A percentile compares a stretch with the other conserved stretches of the same genome.
phyloP scores from a whole-genome alignment of 2,329 filamentous ascomycete species.

The Diaporthe amygdali region DNA sequence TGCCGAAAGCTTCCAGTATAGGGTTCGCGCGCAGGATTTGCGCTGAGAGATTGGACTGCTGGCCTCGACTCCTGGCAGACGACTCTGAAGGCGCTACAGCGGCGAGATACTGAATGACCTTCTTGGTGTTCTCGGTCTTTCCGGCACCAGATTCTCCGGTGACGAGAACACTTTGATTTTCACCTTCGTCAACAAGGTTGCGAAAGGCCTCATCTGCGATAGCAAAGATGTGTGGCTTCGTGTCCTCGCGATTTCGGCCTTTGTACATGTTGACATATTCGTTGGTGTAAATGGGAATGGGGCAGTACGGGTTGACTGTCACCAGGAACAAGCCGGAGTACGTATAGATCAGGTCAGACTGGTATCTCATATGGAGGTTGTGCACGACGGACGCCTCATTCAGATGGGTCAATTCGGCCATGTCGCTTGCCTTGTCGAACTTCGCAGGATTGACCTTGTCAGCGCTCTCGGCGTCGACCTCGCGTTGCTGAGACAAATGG shows the following conservation, averaged over 20 bases:
- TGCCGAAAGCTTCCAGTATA: slow-evolving; percentile 96
- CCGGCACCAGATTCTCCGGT: slow-evolving; percentile 97
- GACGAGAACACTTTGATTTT: slow-evolving; percentile 97
- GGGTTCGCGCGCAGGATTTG: slow-evolving; percentile 97
- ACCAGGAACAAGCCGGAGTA: slow-evolving; percentile 98
- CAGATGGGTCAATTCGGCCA: slow-evolving; percentile 97
- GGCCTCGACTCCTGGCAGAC: slow-evolving; percentile 63
- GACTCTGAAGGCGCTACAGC: slow-evolving; percentile 89
- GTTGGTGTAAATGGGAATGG: slow-evolving; percentile 91
- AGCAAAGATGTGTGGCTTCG: slow-evolving; percentile 95
- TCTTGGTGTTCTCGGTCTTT: slow-evolving; percentile 99
- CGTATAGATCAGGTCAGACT: slow-evolving; percentile 95
- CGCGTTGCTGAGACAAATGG: slow-evolving; percentile 71
- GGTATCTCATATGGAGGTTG: slow-evolving; percentile 93
- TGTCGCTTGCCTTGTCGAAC: slow-evolving; percentile 99
- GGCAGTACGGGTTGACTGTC: slow-evolving; percentile 95
- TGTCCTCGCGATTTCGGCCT: slow-evolving; percentile 88
- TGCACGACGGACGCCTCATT: slow-evolving; percentile 98
- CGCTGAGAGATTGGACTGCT: slow-evolving; percentile 86
- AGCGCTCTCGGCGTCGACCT: slow-evolving; percentile 83
- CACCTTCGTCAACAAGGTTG: slow-evolving; percentile 91
- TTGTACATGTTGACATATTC: slow-evolving; percentile 99
- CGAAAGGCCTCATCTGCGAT: slow-evolving; percentile 97
- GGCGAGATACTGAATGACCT: slow-evolving; percentile 97
- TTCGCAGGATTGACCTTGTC: slow-evolving; percentile 99